phyloP scores from a whole-genome alignment of 1,284 basidiomycete genomes.

The Sporisorium graminicola region DNA sequence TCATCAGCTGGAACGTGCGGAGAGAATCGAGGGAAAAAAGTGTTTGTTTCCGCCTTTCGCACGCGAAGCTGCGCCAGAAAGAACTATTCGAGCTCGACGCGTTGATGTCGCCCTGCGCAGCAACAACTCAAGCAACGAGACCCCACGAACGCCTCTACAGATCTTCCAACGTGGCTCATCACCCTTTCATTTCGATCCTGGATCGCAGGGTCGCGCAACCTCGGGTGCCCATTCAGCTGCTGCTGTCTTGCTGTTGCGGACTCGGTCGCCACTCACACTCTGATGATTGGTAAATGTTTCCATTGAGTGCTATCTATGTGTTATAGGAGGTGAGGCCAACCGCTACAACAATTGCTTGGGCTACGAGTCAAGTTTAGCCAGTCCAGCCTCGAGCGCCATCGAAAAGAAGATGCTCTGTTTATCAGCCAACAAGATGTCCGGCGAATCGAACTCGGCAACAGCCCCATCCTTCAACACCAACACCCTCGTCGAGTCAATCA shows the following conservation, averaged over 20 bases:
- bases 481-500: constrained; percentile 85
- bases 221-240: neutral
- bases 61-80: neutral
- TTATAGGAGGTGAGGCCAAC: neutral
- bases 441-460: constrained; percentile 82
- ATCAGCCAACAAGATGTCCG: constrained; percentile 76
- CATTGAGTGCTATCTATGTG: neutral
- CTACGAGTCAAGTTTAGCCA: constrained; percentile 46
- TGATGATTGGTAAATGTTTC: neutral
- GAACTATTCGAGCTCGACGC: constrained; percentile 12
- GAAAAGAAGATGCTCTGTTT: constrained; percentile 70
- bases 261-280: neutral
- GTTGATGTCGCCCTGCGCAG: constrained; percentile 8
- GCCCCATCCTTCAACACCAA: constrained; percentile 84
- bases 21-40: constrained; percentile 2
- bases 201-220: neutral
- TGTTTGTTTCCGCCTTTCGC: constrained; percentile 2
- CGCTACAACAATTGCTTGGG: neutral
- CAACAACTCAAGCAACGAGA: neutral
- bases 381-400: constrained; percentile 68
- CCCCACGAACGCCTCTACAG: too few relatives aligned
- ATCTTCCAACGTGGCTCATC: too few relatives aligned
- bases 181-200: neutral
- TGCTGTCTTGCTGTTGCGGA: neutral
- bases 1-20: neutral